phyloP scores from a whole-genome alignment of 2,329 filamentous ascomycete species.

The Aspergillus chevalieri region DNA sequence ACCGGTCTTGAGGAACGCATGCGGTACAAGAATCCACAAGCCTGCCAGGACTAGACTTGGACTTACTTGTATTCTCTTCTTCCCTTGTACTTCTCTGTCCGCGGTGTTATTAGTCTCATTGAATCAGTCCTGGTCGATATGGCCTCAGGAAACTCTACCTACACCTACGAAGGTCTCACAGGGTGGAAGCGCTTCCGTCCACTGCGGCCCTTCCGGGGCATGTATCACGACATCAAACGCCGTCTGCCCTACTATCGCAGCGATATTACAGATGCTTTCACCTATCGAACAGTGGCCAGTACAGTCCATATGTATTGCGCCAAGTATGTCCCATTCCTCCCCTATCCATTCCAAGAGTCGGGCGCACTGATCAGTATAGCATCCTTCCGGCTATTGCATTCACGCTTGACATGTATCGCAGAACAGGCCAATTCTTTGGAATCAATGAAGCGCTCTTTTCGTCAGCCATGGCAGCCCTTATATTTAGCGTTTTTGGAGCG shows the following conservation, averaged over 20 bases:
- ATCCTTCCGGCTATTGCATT: constrained; percentile 55
- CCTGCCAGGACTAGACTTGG: no score
- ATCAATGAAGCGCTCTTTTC: constrained; percentile 53
- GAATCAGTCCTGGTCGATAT: no score
- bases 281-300: constrained; percentile 50
- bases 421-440: constrained; percentile 51
- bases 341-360: not conserved
- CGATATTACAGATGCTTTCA: constrained; percentile 51
- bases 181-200: constrained; percentile 40
- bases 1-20: no score
- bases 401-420: constrained; percentile 52
- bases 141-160: constrained; percentile 6
- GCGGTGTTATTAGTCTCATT: no score
- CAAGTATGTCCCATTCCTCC: constrained; percentile 12
- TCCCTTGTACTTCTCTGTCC: no score
- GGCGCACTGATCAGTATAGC: constrained; percentile 17
- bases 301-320: constrained; percentile 56
- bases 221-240: constrained; percentile 50
- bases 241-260: constrained; percentile 52
- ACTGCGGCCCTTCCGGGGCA: constrained; percentile 45
- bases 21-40: no score
- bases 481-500: constrained; percentile 48
- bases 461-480: constrained; percentile 50
- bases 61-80: no score
- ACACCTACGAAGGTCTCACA: constrained; percentile 29